Evolutionary conservation across 257 asterid species (phyloP).

Genomic region (Salvia miltiorrhiza): DNA sequence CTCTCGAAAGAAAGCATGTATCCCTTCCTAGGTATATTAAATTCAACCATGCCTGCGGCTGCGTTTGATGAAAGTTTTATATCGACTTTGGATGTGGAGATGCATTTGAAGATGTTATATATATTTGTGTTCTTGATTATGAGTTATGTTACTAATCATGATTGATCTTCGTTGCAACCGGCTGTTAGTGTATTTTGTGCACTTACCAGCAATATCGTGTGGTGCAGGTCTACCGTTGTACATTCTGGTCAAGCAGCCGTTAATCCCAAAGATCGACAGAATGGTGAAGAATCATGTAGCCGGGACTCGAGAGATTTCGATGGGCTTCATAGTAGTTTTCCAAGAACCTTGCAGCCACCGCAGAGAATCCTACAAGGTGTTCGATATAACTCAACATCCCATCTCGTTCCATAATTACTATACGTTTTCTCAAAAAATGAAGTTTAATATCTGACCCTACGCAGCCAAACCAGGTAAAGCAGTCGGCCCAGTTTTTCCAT

Average conservation of each 20-base stretch:
- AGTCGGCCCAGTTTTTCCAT: slow-evolving; percentile 43
- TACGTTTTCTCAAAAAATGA: not conserved
- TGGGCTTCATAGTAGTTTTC: slow-evolving; percentile 40
- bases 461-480: slow-evolving; percentile 72
- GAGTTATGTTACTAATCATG: not conserved
- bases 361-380: slow-evolving; percentile 63
- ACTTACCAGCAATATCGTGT: not conserved
- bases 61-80: not conserved
- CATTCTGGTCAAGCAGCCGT: slow-evolving; percentile 51
- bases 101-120: not conserved
- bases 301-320: slow-evolving; percentile 46
- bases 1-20: slow-evolving; percentile 69
- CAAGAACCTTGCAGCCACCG: slow-evolving; percentile 52
- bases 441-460: not conserved
- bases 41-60: not conserved
- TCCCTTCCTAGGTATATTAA: slow-evolving; percentile 81
- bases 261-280: slow-evolving; percentile 43
- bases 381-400: not conserved
- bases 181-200: not conserved
- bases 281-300: slow-evolving; percentile 43
- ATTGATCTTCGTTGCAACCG: not conserved
- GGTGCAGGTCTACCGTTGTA: slow-evolving; percentile 64
- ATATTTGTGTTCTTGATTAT: not conserved
- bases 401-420: not conserved
- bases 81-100: not conserved